A percentile compares a stretch with the other conserved stretches of the same genome.
Evolutionary conservation across 176 grass and related monocot genomes (phyloP).

Genomic region (Microstegium vimineum): DNA sequence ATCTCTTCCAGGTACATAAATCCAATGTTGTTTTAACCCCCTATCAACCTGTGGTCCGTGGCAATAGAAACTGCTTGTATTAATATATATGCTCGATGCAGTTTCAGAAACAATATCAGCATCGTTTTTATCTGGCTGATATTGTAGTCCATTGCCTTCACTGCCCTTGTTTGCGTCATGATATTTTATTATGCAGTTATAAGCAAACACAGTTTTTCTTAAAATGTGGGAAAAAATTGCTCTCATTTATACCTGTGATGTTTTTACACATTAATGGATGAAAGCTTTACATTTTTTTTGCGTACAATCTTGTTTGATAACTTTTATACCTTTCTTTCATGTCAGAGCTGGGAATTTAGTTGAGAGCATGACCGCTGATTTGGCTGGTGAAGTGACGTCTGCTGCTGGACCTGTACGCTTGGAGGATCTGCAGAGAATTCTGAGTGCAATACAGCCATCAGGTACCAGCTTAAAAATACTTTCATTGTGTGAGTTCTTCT

Average conservation of each 20-base stretch:
- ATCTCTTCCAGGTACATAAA: slow-evolving; percentile 85
- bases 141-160: neutral
- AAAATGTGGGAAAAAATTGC: neutral
- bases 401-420: slow-evolving; percentile 78
- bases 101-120: slow-evolving; percentile 7
- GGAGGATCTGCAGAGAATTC: slow-evolving; percentile 89
- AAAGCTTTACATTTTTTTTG: neutral
- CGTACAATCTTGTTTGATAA: neutral
- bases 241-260: neutral
- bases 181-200: neutral
- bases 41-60: slow-evolving; percentile 1
- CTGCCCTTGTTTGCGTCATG: neutral
- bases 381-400: slow-evolving; percentile 92
- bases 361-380: slow-evolving; percentile 83
- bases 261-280: neutral
- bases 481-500: slow-evolving; percentile 5
- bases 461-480: slow-evolving; percentile 37
- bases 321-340: neutral
- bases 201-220: neutral
- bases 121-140: neutral
- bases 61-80: neutral
- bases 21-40: neutral
- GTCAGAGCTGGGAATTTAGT: slow-evolving; percentile 94
- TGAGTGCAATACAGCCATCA: slow-evolving; percentile 89
- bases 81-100: neutral